phyloP scores from a whole-genome alignment of 768 basidiomycete genomes.

The Mycena epipterygia region DNA sequence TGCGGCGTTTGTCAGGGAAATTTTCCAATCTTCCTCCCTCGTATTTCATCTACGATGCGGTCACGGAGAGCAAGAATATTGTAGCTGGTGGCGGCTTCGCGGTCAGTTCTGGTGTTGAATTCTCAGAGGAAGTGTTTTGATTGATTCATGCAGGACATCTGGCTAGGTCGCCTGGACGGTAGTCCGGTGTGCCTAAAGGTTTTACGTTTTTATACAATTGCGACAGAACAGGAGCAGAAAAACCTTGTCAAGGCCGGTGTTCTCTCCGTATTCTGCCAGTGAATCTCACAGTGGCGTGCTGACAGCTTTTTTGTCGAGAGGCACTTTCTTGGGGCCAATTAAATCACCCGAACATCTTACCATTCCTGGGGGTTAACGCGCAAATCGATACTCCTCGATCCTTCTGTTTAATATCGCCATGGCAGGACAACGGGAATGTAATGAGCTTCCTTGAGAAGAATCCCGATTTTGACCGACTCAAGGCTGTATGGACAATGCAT shows the following conservation, averaged over 20 bases:
- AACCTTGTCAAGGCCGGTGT: not conserved
- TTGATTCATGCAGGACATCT: not conserved
- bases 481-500: not conserved
- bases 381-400: not conserved
- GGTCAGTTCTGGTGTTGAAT: not conserved
- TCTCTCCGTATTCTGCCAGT: not conserved
- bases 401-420: not conserved
- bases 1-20: not conserved
- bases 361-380: not conserved
- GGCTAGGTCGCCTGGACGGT: not conserved
- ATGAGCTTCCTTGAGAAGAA: not conserved
- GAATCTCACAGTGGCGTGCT: not conserved
- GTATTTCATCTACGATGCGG: not conserved
- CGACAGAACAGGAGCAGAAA: not conserved
- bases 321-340: not conserved
- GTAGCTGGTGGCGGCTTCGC: not conserved
- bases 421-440: not conserved
- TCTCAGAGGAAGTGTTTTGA: not conserved
- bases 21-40: not conserved
- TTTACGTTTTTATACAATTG: not conserved
- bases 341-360: too few relatives aligned
- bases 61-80: not conserved
- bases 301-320: not conserved
- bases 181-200: not conserved
- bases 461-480: not conserved